Evolutionary conservation across 2,329 filamentous ascomycete genomes (phyloP).

Genomic region (Colletotrichum sp.): DNA sequence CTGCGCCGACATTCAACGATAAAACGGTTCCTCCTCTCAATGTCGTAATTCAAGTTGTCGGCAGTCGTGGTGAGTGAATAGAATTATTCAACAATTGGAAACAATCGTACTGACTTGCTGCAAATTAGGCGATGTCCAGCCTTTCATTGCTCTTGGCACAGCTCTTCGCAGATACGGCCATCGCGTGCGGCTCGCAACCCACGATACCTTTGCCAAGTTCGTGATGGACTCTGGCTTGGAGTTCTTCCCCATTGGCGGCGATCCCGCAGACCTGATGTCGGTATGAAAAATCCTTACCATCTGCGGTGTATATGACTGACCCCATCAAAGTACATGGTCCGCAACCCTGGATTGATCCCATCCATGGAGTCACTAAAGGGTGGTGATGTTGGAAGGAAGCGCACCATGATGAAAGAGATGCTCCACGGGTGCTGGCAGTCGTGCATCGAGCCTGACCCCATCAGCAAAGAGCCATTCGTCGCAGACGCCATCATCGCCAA

Average conservation of each 20-base stretch:
- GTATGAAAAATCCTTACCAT: conserved; percentile 23
- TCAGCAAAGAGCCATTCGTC: conserved; percentile 41
- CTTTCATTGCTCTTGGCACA: conserved; percentile 51
- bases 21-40: conserved; percentile 1
- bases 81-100: no score
- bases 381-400: conserved; percentile 31
- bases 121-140: conserved; percentile 48
- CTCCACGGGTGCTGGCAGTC: conserved; percentile 33
- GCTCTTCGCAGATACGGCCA: conserved; percentile 46
- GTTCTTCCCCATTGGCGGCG: conserved; percentile 58
- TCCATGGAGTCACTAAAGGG: conserved; percentile 28
- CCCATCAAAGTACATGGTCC: conserved; percentile 30
- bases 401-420: conserved; percentile 32
- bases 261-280: conserved; percentile 46
- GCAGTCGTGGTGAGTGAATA: conserved; percentile 21
- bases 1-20: neutral
- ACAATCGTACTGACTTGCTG: neutral
- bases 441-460: conserved; percentile 28
- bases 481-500: conserved; percentile 57
- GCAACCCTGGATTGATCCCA: conserved; percentile 33
- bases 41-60: conserved; percentile 22
- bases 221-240: conserved; percentile 52
- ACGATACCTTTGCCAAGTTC: conserved; percentile 54
- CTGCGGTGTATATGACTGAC: neutral
- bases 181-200: conserved; percentile 49